Percentiles rank a stretch among this genome's conserved stretches.
Conservation (phyloP, 2,329 filamentous ascomycete species). For the Paracamarosporium sp. region DNA sequence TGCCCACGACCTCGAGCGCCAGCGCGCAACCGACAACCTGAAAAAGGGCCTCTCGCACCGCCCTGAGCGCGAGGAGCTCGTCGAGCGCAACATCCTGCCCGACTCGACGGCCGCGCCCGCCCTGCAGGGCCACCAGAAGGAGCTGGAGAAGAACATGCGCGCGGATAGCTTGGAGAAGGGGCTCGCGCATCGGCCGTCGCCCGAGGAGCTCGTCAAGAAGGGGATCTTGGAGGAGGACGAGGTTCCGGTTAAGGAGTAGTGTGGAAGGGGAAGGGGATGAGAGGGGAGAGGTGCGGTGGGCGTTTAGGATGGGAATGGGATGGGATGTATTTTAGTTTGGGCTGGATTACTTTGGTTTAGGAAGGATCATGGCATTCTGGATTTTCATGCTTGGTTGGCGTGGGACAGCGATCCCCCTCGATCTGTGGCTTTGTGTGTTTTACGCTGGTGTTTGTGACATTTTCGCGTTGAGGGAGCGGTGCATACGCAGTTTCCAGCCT, state of each 20-base stretch:
- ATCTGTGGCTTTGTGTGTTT: too few species aligned
- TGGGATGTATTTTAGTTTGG: neutral
- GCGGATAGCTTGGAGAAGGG: constrained; percentile 70
- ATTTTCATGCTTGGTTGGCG: neutral
- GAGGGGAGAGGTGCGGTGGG: neutral
- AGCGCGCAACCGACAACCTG: constrained; percentile 63
- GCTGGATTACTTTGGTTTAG: too few species aligned
- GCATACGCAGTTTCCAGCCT: too few species aligned
- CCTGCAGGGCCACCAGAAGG: constrained; percentile 79
- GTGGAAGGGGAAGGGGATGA: neutral
- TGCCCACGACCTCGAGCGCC: constrained; percentile 67
- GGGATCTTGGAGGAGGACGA: constrained; percentile 70
- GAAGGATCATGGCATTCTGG: neutral
- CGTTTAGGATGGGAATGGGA: too few species aligned
- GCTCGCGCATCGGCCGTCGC: constrained; percentile 68
- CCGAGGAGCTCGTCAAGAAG: constrained; percentile 79
- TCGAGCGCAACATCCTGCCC: constrained; percentile 89
- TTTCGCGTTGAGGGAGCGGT: too few species aligned
- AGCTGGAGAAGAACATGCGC: constrained; percentile 83
- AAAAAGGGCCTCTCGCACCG: constrained; percentile 69
- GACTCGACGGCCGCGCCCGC: constrained; percentile 78
- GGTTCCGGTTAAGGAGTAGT: constrained; percentile 40
- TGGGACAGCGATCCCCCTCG: too few species aligned
- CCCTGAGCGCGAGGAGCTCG: constrained; percentile 74
- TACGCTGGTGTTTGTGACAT: too few species aligned